phyloP scores from a whole-genome alignment of 1,284 basidiomycete genomes.

The Porodaedalea pini region DNA sequence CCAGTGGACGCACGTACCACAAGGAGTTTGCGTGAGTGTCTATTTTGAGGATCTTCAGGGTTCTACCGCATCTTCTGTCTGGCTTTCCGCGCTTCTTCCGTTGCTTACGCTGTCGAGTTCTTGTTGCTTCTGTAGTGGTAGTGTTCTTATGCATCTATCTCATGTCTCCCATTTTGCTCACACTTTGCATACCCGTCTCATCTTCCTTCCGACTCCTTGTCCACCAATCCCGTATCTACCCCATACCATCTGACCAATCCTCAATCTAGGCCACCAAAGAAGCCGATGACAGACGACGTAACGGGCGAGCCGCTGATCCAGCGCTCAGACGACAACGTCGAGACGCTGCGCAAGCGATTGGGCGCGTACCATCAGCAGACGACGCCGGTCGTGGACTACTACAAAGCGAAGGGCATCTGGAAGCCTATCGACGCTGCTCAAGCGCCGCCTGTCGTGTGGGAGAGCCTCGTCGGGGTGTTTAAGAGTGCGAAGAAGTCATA shows the following conservation, averaged over 20 bases:
- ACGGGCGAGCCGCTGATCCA: conserved; percentile 95
- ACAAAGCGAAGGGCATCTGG: conserved; percentile 89
- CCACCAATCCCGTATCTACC: background rate
- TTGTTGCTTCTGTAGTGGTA: conserved; percentile 4
- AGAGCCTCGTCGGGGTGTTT: conserved; percentile 69
- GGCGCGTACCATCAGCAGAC: conserved; percentile 89
- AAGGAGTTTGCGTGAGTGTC: conserved; percentile 86
- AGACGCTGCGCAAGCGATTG: conserved; percentile 89
- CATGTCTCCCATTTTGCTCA: too few relatives aligned
- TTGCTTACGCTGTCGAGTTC: background rate
- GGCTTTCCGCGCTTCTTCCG: conserved; percentile 1
- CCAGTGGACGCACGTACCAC: conserved; percentile 91
- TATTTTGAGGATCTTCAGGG: background rate
- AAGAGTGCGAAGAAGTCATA: conserved; percentile 19
- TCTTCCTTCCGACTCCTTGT: background rate
- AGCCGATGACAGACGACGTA: conserved; percentile 87
- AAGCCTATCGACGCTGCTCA: conserved; percentile 90
- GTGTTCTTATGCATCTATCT: background rate
- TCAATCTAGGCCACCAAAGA: conserved; percentile 84
- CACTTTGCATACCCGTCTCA: background rate
- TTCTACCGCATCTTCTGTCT: background rate
- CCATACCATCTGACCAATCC: conserved; percentile 4
- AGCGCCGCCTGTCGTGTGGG: conserved; percentile 89
- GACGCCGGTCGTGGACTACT: conserved; percentile 95
- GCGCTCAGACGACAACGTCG: conserved; percentile 90